Percentiles rank a stretch among this genome's conserved stretches.
phyloP scores from a whole-genome alignment of 129 eudicot genomes.

The Calendula officinalis region DNA sequence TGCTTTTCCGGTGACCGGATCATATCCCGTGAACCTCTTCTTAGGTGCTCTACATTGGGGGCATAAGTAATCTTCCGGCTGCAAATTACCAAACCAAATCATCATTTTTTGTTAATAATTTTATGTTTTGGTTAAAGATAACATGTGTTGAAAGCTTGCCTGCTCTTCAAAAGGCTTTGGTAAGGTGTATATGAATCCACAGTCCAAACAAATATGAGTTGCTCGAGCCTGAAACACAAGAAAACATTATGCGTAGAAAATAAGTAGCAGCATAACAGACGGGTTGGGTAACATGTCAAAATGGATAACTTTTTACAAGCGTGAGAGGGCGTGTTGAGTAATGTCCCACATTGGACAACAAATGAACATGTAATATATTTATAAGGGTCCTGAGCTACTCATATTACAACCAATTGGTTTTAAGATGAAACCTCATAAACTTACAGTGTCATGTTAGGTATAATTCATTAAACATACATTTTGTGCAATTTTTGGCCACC shows the following conservation, averaged over 20 bases:
- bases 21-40: constrained; percentile 90
- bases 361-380: too few relatives aligned
- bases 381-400: too few relatives aligned
- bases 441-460: too few relatives aligned
- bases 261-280: background rate
- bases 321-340: too few relatives aligned
- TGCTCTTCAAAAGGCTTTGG: constrained; percentile 91
- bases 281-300: background rate
- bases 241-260: background rate
- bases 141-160: constrained; percentile 46
- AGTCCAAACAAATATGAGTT: constrained; percentile 94
- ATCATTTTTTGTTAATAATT: background rate
- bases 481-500: too few relatives aligned
- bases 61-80: constrained; percentile 90
- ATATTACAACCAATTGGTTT: too few relatives aligned
- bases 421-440: too few relatives aligned
- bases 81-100: constrained; percentile 25
- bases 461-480: too few relatives aligned
- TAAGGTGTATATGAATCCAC: constrained; percentile 91
- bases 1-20: constrained; percentile 70
- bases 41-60: constrained; percentile 97
- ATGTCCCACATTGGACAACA: too few relatives aligned
- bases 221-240: constrained; percentile 71
- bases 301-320: background rate
- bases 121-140: background rate